Base-by-base conservation (phyloP, 306 rosid species). In the Fragaria iinumae region DNA sequence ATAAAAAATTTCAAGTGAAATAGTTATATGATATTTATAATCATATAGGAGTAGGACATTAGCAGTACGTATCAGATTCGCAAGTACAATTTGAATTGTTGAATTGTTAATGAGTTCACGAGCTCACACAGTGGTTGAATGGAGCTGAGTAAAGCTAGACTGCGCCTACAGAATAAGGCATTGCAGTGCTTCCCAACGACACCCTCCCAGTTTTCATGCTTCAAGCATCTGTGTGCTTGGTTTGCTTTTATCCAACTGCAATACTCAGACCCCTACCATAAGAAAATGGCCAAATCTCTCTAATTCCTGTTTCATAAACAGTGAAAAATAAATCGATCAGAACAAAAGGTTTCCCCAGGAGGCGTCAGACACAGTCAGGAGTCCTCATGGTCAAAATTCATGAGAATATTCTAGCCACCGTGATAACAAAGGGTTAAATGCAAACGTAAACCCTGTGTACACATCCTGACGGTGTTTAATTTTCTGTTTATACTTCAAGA, bases 151-250 rank as follows among this genome's bases (percentile, higher is more conserved):
- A 14, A 16, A 12, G 64, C 48, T 43, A 73, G 52, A 43, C 50
- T 55, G 52, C 52, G 23, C 38, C 52, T 12, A 38, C 67, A 73
- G 32, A 56, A n/a, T 43, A 20, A 20, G 48, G 36, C 29, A 47
- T 11, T 74, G 77, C 69, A 14, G 36, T 17, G 77, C 27, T 74
- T 53, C 69, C 69, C 20, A 74, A 43, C 25, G 56, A 74, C 68
- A 66, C 7, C 14, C 56, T 48, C 65, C 59, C 21, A 23, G 12
- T 45, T 60, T 63, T 52, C 59, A 11, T 62, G 60, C 62, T 75
- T 74, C 59, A 18, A 60, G 60, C 78, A 74, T 74, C 65, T 29
- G 14, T 62, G 47, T 74, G 13, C 11, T 60, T 60, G 21, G 7
- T 3, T 21, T 56, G 52, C 52, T 43, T 43, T 8, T 13, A 41